Evolutionary conservation across 257 asterid species (phyloP).

Genomic region (Solanum dulcamara): DNA sequence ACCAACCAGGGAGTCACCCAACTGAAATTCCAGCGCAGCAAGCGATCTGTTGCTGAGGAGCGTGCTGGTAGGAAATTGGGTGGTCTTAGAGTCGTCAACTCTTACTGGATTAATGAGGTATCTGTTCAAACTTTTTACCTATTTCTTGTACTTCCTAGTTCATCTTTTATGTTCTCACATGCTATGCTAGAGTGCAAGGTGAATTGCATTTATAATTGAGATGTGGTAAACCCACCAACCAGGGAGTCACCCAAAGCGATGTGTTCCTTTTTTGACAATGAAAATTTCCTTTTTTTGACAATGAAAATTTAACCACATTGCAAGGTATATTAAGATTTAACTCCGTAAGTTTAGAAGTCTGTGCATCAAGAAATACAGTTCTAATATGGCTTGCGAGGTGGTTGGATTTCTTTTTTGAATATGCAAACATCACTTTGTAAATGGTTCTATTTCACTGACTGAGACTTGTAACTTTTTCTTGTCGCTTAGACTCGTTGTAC

Average conservation of each 20-base stretch:
- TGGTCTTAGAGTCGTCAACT: neutral
- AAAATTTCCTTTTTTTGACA: neutral
- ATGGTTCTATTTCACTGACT: neutral
- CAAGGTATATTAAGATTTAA: neutral
- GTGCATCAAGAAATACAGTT: neutral
- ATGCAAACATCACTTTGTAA: neutral
- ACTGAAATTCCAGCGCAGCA: neutral
- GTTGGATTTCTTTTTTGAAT: neutral
- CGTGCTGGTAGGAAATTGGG: neutral
- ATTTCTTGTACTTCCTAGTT: neutral
- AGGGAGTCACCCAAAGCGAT: too few relatives aligned
- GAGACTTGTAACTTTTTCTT: neutral
- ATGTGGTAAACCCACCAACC: too few relatives aligned
- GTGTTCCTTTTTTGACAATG: neutral
- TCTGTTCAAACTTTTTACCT: neutral
- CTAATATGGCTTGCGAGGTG: neutral
- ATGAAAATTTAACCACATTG: neutral
- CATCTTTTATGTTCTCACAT: neutral
- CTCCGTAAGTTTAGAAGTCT: neutral
- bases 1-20: neutral
- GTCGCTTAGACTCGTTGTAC: neutral
- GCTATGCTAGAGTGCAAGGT: neutral
- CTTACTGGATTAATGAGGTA: conserved; percentile 2
- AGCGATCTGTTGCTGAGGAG: conserved; percentile 1
- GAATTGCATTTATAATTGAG: neutral